Base-by-base conservation (phyloP, 345 rosid genomes). In the Populus deltoides region DNA sequence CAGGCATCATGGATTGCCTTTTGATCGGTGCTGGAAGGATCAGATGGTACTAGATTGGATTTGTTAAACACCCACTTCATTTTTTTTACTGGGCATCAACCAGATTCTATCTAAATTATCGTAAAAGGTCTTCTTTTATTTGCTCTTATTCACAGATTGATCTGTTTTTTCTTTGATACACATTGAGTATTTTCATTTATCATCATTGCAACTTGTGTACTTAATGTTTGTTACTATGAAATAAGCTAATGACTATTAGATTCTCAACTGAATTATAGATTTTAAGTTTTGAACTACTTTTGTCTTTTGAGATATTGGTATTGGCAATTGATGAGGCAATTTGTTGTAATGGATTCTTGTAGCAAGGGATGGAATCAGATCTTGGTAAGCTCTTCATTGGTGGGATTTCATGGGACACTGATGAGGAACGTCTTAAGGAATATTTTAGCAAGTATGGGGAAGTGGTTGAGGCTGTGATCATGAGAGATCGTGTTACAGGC, bases 351-450 rank as follows among this genome's bases (percentile, higher is more conserved):
- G 80, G 57, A 53, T 83, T 83, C 71, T 87, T 82, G 86, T 79
- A 89, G 90, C 78, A 77, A 89, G 83, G 75, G 93, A 95, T 95
- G 98, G 98, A 92, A 85, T 92, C 98, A 80, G 98, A 93, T 93
- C 97, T 89, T 82, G 98, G 99, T 49, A 95, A 95, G 90, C 98
- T 95, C 83, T 95, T 95, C 90, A 88, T 95, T 81, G 99, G 99
- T 80, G 99, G 99, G 85, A 93, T 95, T 80, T 95, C 99, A 9
- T 95, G 99, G 99, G 99, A 95, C 85, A 93, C 98, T 25, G 93
- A 92, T 71, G 99, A 95, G 81, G 98, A 92, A 78, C 90, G 97
- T 16, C 90, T 95, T 5, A 86, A 91, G 83, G 96, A 92, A 71
- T 95, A 95, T 79, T 95, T 95, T 80, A 78, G 93, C 76, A 88